phyloP scores from a whole-genome alignment of 306 rosid genomes.

The Pyrus communis region DNA sequence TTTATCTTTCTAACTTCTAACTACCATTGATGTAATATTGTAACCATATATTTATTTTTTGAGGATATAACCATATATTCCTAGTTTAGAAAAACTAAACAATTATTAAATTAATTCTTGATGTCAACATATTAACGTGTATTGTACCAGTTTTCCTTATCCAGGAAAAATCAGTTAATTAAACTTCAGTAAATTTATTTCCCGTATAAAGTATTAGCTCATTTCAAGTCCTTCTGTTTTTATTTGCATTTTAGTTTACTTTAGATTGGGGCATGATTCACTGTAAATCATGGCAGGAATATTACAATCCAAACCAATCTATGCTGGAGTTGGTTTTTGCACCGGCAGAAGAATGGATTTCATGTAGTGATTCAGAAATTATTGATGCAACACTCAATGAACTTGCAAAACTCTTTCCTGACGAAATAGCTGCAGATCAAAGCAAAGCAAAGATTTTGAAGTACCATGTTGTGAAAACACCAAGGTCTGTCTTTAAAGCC shows the following conservation, averaged over 20 bases:
- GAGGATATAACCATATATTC: too few species aligned
- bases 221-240: too few species aligned
- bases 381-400: constrained; percentile 90
- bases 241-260: too few species aligned
- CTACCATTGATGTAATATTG: not conserved
- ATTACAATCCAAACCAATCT: constrained; percentile 79
- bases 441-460: constrained; percentile 91
- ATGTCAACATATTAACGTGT: not conserved
- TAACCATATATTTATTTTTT: not conserved
- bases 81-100: too few species aligned
- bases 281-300: constrained; percentile 50
- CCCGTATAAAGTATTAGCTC: too few species aligned
- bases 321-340: constrained; percentile 99
- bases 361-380: constrained; percentile 73
- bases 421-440: constrained; percentile 87
- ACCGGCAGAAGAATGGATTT: constrained; percentile 96
- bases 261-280: not conserved
- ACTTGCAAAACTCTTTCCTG: constrained; percentile 90
- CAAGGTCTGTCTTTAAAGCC: constrained; percentile 52
- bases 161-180: too few species aligned
- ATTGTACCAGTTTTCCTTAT: too few species aligned
- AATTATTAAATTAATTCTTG: not conserved
- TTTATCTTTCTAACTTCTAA: not conserved
- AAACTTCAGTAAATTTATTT: too few species aligned
- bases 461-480: constrained; percentile 91